phyloP scores from a whole-genome alignment of 2,329 filamentous ascomycete genomes.

The Fulvia fulva region DNA sequence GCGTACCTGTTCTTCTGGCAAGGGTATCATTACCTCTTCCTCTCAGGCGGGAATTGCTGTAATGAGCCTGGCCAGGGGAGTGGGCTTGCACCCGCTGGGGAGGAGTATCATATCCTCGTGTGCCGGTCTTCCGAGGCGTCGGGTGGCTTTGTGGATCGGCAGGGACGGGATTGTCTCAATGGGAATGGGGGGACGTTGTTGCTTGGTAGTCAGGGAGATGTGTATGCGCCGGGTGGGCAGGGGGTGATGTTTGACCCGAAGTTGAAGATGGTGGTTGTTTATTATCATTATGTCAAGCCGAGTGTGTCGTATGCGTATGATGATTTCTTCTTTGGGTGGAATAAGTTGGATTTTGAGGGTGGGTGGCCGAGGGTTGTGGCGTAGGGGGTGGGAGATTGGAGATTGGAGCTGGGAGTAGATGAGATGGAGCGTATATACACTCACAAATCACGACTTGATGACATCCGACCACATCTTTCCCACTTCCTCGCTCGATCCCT shows the following conservation, averaged over 20 bases:
- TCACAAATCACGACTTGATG: neutral
- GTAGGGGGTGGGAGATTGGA: neutral
- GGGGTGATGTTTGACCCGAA: conserved; percentile 52
- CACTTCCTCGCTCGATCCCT: neutral
- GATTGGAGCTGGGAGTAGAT: no score
- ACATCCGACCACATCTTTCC: neutral
- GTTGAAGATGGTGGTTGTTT: conserved; percentile 51
- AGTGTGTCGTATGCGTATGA: conserved; percentile 21
- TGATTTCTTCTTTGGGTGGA: conserved; percentile 27
- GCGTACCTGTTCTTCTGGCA: conserved; percentile 53
- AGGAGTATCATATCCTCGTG: conserved; percentile 62
- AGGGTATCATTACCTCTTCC: conserved; percentile 58
- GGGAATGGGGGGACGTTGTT: conserved; percentile 58
- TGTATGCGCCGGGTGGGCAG: conserved; percentile 64
- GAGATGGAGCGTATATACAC: neutral
- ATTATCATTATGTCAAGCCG: conserved; percentile 54
- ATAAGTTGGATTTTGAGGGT: conserved; percentile 19
- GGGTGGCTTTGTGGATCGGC: conserved; percentile 54
- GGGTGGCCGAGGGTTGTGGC: conserved; percentile 23
- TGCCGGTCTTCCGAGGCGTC: conserved; percentile 53
- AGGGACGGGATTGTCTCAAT: conserved; percentile 50
- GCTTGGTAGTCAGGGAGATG: conserved; percentile 55
- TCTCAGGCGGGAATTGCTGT: conserved; percentile 37
- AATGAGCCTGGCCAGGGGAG: conserved; percentile 28
- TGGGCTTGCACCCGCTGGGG: conserved; percentile 41